A percentile compares a stretch with the other conserved stretches of the same genome.
These are phyloP conservation scores for Neofusicoccum ribis DNA, from an alignment of 2,329 filamentous ascomycete genomes.

Conservation along the genomic window DNA sequence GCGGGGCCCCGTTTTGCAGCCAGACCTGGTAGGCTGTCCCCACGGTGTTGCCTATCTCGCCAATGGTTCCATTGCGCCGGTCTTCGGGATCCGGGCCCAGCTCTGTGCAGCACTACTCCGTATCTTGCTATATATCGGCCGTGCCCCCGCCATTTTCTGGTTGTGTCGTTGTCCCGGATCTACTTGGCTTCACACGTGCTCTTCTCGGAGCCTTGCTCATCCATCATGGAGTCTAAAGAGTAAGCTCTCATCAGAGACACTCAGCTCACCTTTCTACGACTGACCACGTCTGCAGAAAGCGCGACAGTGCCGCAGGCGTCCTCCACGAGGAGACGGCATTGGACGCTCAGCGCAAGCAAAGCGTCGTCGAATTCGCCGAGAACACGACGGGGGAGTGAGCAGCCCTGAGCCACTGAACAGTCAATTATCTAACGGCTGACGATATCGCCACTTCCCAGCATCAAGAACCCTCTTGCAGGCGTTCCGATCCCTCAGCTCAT, in stretches of 20 bases:
- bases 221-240: background rate
- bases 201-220: background rate
- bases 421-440: background rate
- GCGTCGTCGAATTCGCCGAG: background rate
- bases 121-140: background rate
- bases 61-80: background rate
- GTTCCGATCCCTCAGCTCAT: constrained; percentile 54
- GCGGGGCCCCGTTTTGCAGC: background rate
- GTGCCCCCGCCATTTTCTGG: background rate
- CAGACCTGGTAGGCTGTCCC: background rate
- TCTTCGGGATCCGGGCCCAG: background rate
- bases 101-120: background rate
- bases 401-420: too few species aligned
- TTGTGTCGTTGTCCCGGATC: background rate
- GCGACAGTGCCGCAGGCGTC: background rate
- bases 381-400: constrained; percentile 6
- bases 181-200: background rate
- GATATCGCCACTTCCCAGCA: constrained; percentile 36
- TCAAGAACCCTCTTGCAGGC: constrained; percentile 59
- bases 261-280: background rate
- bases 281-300: background rate
- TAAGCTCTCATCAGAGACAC: background rate
- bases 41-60: background rate
- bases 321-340: background rate
- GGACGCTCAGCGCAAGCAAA: background rate